Evolutionary conservation across 257 asterid genomes (phyloP).

Genomic region (Solanum etuberosum): DNA sequence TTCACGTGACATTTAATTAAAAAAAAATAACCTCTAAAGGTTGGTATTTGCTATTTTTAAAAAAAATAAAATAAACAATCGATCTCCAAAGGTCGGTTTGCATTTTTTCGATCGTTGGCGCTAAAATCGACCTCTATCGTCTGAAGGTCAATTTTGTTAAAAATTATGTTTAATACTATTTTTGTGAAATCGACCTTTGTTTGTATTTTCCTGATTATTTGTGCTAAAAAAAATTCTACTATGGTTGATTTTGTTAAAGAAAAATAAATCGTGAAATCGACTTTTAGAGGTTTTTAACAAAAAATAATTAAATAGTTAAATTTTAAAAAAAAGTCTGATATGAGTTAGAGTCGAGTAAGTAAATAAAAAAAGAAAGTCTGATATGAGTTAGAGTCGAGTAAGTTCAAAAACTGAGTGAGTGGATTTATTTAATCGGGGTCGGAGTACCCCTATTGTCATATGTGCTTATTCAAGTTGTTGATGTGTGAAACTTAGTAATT

Average conservation of each 20-base stretch:
- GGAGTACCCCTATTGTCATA: neutral
- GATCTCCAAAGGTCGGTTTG: rapidly evolving
- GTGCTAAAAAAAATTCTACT: neutral
- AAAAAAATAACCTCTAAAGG: no score
- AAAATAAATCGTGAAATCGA: neutral
- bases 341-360: neutral
- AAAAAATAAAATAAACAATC: no score
- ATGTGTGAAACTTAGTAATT: no score
- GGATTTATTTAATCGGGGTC: neutral
- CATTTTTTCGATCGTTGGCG: neutral
- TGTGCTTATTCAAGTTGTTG: no score
- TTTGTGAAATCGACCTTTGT: neutral
- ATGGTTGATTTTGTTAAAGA: no score
- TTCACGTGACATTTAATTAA: neutral
- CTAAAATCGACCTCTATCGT: neutral
- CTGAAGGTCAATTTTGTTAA: neutral
- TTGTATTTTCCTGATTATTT: neutral
- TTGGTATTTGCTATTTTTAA: neutral
- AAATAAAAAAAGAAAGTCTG: rapidly evolving
- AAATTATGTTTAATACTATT: neutral
- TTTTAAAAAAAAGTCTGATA: no score
- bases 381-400: neutral
- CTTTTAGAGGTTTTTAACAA: neutral
- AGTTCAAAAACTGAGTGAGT: neutral
- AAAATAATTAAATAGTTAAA: no score